Percentiles rank a stretch among this genome's conserved stretches.
phyloP scores from a whole-genome alignment of 345 rosid species.

The Ceriops zippeliana region DNA sequence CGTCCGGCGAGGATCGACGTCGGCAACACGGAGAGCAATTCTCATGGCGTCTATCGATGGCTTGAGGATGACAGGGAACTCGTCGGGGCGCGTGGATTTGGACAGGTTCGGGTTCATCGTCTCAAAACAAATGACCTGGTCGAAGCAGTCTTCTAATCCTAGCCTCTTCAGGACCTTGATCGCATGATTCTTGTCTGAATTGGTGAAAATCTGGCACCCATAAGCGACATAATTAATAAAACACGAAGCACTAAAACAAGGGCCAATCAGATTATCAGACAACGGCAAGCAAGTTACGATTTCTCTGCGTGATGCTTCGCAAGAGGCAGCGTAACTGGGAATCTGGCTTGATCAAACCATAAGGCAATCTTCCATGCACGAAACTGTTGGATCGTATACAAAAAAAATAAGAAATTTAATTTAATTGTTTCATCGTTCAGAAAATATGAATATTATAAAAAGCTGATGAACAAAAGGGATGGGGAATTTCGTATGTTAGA shows the following conservation, averaged over 20 bases:
- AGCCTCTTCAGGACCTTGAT: slow-evolving; percentile 45
- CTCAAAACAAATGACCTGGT: slow-evolving; percentile 79
- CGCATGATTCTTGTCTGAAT: slow-evolving; percentile 85
- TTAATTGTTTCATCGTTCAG: neutral
- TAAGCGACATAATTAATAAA: neutral
- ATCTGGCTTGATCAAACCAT: slow-evolving; percentile 67
- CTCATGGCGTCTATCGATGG: slow-evolving; percentile 79
- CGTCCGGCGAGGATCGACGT: slow-evolving; percentile 62
- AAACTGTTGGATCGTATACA: slow-evolving; percentile 35
- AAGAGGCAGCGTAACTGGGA: slow-evolving; percentile 56
- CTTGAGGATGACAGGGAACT: slow-evolving; percentile 69
- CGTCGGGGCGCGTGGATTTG: slow-evolving; percentile 57
- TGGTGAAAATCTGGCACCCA: slow-evolving; percentile 64
- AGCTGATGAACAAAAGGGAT: neutral
- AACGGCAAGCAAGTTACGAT: slow-evolving; percentile 40
- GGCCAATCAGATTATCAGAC: neutral
- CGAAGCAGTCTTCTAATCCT: slow-evolving; percentile 75
- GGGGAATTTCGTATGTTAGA: neutral
- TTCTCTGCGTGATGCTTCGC: slow-evolving; percentile 54
- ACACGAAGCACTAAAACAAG: neutral
- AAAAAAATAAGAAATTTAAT: neutral
- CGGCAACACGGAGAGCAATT: slow-evolving; percentile 55
- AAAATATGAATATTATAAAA: neutral
- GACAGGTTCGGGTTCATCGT: slow-evolving; percentile 81
- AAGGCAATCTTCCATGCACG: slow-evolving; percentile 97